Conservation (phyloP, 768 basidiomycete species). For the Psilocybe subaeruginosa region DNA sequence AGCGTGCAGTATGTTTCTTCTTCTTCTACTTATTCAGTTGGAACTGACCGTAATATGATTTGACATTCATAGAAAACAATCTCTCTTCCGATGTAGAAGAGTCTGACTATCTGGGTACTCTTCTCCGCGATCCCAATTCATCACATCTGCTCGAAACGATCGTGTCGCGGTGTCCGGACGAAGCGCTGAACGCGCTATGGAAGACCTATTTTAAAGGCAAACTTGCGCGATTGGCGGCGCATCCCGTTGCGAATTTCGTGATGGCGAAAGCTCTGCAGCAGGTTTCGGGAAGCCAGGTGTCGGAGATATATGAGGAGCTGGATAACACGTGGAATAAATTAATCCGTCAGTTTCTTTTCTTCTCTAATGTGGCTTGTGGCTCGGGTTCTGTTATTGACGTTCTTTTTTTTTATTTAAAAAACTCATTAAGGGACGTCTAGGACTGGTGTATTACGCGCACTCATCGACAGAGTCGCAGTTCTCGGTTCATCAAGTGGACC, state of each 20-base stretch:
- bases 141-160: constrained; percentile 90
- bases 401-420: too few species aligned
- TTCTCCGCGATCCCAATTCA: constrained; percentile 84
- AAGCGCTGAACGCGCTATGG: constrained; percentile 75
- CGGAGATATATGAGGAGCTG: constrained; percentile 61
- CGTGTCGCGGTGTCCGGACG: constrained; percentile 60
- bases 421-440: constrained; percentile 57
- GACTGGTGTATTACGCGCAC: constrained; percentile 76
- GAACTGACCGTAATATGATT: background rate
- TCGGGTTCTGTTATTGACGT: too few species aligned
- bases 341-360: constrained; percentile 57
- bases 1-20: constrained; percentile 53
- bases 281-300: constrained; percentile 57
- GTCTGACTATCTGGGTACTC: constrained; percentile 80
- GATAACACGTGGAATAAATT: constrained; percentile 58
- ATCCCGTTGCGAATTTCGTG: constrained; percentile 96
- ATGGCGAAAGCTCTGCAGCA: constrained; percentile 78
- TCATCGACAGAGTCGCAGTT: constrained; percentile 66
- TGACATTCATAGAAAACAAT: too few species aligned
- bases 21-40: too few species aligned
- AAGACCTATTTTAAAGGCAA: constrained; percentile 75
- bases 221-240: constrained; percentile 72
- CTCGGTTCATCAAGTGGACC: constrained; percentile 50
- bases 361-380: too few species aligned
- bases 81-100: constrained; percentile 35